Evolutionary conservation across 306 rosid genomes (phyloP).

Genomic region (Vachellia pachyceras): DNA sequence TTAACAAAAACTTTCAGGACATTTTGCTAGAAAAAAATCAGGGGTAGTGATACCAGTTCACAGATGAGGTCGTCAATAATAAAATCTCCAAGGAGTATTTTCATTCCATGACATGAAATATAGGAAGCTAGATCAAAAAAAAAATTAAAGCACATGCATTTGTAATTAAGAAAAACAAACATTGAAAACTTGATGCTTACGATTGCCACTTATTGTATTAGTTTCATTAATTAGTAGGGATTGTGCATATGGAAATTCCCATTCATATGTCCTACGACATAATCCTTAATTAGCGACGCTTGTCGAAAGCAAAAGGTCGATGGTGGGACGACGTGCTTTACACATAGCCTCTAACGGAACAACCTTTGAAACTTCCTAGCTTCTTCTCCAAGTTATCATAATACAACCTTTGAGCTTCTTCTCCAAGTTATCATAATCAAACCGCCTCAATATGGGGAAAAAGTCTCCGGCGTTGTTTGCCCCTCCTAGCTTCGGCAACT

Average conservation of each 20-base stretch:
- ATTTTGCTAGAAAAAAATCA: too few species aligned
- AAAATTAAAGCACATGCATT: not conserved
- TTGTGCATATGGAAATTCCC: not conserved
- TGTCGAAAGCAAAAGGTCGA: not conserved
- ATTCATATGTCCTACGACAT: not conserved
- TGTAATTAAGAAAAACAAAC: not conserved
- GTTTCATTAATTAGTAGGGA: not conserved
- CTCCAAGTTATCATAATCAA: constrained; percentile 29
- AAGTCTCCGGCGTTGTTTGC: constrained; percentile 39
- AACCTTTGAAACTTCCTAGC: too few species aligned
- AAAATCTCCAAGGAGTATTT: not conserved
- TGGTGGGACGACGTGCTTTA: constrained; percentile 31
- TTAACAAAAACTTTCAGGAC: too few species aligned
- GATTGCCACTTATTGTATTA: not conserved
- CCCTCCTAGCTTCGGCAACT: not conserved
- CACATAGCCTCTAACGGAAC: constrained; percentile 55
- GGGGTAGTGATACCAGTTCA: too few species aligned
- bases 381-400: too few species aligned
- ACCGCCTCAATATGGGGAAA: constrained; percentile 39
- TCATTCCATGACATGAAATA: not conserved
- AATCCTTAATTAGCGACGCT: not conserved
- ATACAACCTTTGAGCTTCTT: not conserved
- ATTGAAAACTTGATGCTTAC: not conserved
- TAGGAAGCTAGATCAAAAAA: not conserved
- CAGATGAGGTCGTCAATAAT: too few species aligned